A percentile compares a stretch with the other conserved stretches of the same genome.
These are phyloP conservation scores for Globisporangium splendens DNA, from an alignment of 352 stramenopile genomes.

Conservation along the genomic window DNA sequence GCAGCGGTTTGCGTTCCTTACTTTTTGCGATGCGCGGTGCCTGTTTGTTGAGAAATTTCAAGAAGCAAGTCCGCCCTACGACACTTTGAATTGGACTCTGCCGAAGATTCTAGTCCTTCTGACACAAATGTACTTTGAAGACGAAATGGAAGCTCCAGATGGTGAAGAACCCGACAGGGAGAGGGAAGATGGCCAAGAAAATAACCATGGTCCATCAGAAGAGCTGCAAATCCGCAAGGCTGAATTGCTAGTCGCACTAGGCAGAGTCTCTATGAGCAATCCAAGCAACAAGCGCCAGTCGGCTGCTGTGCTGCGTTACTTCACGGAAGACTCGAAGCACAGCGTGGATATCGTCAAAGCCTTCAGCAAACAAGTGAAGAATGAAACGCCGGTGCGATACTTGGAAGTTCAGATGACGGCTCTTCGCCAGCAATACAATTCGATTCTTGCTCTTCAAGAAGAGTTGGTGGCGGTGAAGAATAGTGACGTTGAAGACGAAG, in stretches of 20 bases:
- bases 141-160: slow-evolving; percentile 41
- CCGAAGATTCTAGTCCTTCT: slow-evolving; percentile 66
- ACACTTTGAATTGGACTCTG: slow-evolving; percentile 62
- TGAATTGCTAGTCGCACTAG: slow-evolving; percentile 67
- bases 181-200: slow-evolving; percentile 26
- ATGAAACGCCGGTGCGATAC: slow-evolving; percentile 70
- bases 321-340: slow-evolving; percentile 47
- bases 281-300: slow-evolving; percentile 80
- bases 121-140: slow-evolving; percentile 84
- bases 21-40: slow-evolving; percentile 75
- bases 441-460: slow-evolving; percentile 61
- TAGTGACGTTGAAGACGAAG: slow-evolving; percentile 26
- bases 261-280: slow-evolving; percentile 73
- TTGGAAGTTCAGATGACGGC: slow-evolving; percentile 88
- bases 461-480: slow-evolving; percentile 26
- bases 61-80: slow-evolving; percentile 46
- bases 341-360: slow-evolving; percentile 71
- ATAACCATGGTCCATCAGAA: slow-evolving; percentile 3
- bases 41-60: slow-evolving; percentile 85
- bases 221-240: slow-evolving; percentile 43
- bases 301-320: slow-evolving; percentile 61
- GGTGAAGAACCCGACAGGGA: slow-evolving; percentile 43
- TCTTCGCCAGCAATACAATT: slow-evolving; percentile 64
- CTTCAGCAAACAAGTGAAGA: slow-evolving; percentile 79
- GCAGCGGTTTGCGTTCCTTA: slow-evolving; percentile 68